A percentile compares a stretch with the other conserved stretches of the same genome.
These are phyloP conservation scores for Lecanicillium sp. DNA, from an alignment of 2,329 filamentous ascomycete genomes.

Conservation along the genomic window DNA sequence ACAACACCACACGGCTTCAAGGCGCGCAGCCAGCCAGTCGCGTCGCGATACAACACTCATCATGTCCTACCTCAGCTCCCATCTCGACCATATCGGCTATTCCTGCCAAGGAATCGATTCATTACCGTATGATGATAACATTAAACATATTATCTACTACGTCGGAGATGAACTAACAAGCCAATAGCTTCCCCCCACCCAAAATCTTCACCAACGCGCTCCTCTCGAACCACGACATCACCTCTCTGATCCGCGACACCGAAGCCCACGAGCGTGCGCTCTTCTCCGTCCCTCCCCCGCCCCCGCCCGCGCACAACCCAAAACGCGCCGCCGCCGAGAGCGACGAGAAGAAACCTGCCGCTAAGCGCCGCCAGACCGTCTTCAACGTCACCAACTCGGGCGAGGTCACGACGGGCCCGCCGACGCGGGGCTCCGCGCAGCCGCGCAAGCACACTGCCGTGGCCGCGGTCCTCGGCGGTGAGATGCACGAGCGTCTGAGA, in stretches of 20 bases:
- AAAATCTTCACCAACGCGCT: conserved; percentile 95
- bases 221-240: conserved; percentile 84
- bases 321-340: conserved; percentile 29
- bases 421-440: conserved; percentile 41
- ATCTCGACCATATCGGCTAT: conserved; percentile 70
- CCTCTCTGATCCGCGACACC: conserved; percentile 87
- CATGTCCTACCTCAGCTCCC: conserved; percentile 64
- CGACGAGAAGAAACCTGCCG: conserved; percentile 16
- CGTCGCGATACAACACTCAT: conserved; percentile 17
- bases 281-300: conserved; percentile 79
- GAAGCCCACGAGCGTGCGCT: conserved; percentile 91
- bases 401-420: conserved; percentile 53
- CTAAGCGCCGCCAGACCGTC: conserved; percentile 53
- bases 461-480: conserved; percentile 78
- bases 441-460: conserved; percentile 75
- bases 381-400: conserved; percentile 56
- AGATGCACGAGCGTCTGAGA: conserved; percentile 76
- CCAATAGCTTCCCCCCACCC: conserved; percentile 71
- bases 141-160: not conserved
- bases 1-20: not conserved
- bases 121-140: conserved; percentile 55
- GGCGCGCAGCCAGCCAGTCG: too few species aligned
- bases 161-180: conserved; percentile 9
- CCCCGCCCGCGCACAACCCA: conserved; percentile 28
- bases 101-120: conserved; percentile 72